Evolutionary conservation across 2,329 filamentous ascomycete genomes (phyloP), one percentile per base, ranked within the genome.

Genomic region (Aureobasidium zeae): DNA sequence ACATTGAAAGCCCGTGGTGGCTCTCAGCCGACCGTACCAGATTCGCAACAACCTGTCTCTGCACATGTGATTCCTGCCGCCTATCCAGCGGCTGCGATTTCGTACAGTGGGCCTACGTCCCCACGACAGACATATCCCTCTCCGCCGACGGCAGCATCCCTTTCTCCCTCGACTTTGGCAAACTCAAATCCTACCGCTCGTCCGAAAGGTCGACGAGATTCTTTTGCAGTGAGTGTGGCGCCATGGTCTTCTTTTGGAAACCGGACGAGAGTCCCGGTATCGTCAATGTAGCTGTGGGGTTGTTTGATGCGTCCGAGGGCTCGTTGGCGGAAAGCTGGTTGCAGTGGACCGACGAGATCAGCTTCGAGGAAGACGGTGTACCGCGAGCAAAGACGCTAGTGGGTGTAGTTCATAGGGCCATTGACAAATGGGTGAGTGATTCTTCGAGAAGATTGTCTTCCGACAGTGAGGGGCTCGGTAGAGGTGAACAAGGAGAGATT

Each of bases 101-200:
- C 34, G 73, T 81, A 51, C 64, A 72, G 0, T 85, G 80, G 80
- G 69, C 75, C 0, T 85, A 83, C 53, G 62, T 83, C 0, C 77
- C 77, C 1, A 65, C 67, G n/a, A 57, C 61, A 1, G 77, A 80
- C 52, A 75, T 84, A 42, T 59, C 65, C 13, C 64, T 74, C 1
- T 15, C 38, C 19, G 48, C 59, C 22, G 49, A 67, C 35, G 53
- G 60, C 11, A 47, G 25, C 11, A 53, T 55, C 15, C 53, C 59
- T 34, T 69, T 68, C 28, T 45, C 26, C n/a, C 21, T 10, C 4
- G 12, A 35, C 7, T 52, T 60, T 19, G 67, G 66, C 0, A 70
- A 70, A 1, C 57, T 79, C 45, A 67, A 66, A 39, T 63, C 55
- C 10, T 80, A 80, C 54, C 56, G 65, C 12, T 81, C 75, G 17